Conservation (phyloP, 2,329 filamentous ascomycete genomes). For the Fusarium compactum region DNA sequence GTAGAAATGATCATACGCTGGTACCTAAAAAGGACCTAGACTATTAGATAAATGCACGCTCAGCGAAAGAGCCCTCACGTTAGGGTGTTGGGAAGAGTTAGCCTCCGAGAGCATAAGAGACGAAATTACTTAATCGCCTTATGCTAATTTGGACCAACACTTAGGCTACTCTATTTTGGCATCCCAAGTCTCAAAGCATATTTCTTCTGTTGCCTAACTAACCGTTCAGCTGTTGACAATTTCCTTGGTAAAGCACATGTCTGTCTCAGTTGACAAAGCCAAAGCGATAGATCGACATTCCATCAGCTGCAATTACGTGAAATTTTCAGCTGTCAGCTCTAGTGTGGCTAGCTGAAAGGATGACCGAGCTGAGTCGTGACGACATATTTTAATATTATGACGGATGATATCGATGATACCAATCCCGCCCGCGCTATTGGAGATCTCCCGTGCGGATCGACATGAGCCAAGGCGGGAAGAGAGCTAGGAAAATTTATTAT, state of each 20-base stretch:
- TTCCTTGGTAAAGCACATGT: neutral
- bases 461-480: neutral
- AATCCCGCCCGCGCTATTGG: too few relatives aligned
- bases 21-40: neutral
- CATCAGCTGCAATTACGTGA: neutral
- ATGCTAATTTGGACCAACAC: too few relatives aligned
- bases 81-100: too few relatives aligned
- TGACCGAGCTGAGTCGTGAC: neutral
- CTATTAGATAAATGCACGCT: neutral
- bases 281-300: neutral
- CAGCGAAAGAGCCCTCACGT: too few relatives aligned
- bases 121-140: too few relatives aligned
- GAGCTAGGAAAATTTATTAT: neutral
- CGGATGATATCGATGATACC: accelerated
- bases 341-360: neutral
- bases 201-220: too few relatives aligned
- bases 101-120: too few relatives aligned
- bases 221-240: too few relatives aligned
- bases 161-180: too few relatives aligned
- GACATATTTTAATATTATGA: neutral
- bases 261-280: neutral
- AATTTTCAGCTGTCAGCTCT: neutral
- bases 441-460: neutral
- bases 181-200: too few relatives aligned
- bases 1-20: neutral